Evolutionary conservation across 2,329 filamentous ascomycete genomes (phyloP).

Genomic region (Pseudopyrenochaeta lycopersici): DNA sequence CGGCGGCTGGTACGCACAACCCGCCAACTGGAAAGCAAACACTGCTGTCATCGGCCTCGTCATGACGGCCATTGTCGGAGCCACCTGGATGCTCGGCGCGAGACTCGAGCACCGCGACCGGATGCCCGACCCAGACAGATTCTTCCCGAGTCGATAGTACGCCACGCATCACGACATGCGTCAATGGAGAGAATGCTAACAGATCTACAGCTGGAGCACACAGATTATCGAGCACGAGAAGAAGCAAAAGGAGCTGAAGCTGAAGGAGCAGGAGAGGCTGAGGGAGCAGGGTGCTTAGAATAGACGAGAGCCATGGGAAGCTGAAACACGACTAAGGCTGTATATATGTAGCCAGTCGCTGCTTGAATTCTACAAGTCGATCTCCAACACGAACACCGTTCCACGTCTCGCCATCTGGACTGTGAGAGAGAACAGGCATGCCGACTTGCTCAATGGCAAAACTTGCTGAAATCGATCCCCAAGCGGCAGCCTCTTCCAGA

Average conservation of each 20-base stretch:
- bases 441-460: conserved; percentile 96
- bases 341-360: conserved; percentile 50
- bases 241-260: conserved; percentile 50
- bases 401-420: conserved; percentile 54
- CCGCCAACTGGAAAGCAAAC: conserved; percentile 93
- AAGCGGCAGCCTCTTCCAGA: conserved; percentile 76
- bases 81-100: conserved; percentile 77
- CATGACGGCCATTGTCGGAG: conserved; percentile 72
- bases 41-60: conserved; percentile 78
- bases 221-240: conserved; percentile 76
- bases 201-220: conserved; percentile 69
- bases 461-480: conserved; percentile 84
- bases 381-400: conserved; percentile 56
- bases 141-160: conserved; percentile 86
- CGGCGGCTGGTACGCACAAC: conserved; percentile 97
- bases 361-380: conserved; percentile 53
- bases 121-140: conserved; percentile 79
- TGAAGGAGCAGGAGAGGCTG: conserved; percentile 27
- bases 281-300: conserved; percentile 11
- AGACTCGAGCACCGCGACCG: conserved; percentile 75
- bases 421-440: conserved; percentile 67
- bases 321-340: conserved; percentile 42
- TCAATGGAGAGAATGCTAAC: conserved; percentile 35
- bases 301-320: conserved; percentile 16
- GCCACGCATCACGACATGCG: conserved; percentile 45